Percentiles rank a stretch among this genome's conserved stretches.
These are phyloP conservation scores for Candida silvicultrix DNA, from an alignment of 805 yeast genomes.

Conservation along the genomic window DNA sequence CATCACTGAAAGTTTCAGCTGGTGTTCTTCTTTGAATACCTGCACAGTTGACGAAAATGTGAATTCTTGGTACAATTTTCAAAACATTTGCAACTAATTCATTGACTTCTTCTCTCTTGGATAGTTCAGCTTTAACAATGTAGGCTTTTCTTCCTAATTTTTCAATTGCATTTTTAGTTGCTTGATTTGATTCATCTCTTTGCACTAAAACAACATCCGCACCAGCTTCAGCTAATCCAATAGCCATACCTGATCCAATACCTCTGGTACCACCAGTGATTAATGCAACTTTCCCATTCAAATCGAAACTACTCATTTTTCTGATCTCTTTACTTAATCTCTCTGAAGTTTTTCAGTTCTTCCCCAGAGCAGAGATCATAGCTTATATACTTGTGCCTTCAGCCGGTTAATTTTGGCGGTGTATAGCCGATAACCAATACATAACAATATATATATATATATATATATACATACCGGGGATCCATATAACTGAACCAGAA, in stretches of 20 bases:
- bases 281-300: neutral
- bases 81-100: neutral
- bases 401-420: too few species aligned
- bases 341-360: too few species aligned
- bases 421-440: too few species aligned
- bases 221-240: slow-evolving; percentile 29
- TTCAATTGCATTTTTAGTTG: neutral
- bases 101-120: neutral
- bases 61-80: neutral
- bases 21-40: neutral
- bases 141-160: neutral
- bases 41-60: neutral
- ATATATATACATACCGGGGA: too few species aligned
- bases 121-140: neutral
- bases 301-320: too few species aligned
- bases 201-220: neutral
- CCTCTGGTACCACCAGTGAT: slow-evolving; percentile 32
- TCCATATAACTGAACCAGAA: too few species aligned
- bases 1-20: neutral
- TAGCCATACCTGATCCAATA: slow-evolving; percentile 15
- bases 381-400: too few species aligned
- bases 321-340: too few species aligned
- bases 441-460: too few species aligned
- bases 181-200: neutral
- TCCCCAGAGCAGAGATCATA: too few species aligned